These are phyloP conservation scores for Amphichorda felina DNA, from an alignment of 2,329 filamentous ascomycete genomes.

Conservation along the genomic window DNA sequence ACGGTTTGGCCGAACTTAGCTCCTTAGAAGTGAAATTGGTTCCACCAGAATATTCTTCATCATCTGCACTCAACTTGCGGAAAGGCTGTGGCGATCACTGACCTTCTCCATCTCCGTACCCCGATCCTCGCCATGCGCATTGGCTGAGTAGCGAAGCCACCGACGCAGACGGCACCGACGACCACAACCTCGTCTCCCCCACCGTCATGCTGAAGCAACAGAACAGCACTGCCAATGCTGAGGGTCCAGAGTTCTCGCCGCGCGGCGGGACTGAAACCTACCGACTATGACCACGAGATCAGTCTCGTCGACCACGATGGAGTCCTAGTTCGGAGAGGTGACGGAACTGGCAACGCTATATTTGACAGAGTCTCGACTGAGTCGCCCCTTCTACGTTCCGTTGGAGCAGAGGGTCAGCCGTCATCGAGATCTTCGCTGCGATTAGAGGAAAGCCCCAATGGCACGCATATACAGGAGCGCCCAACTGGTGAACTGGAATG, in stretches of 20 bases:
- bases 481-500: slow-evolving; percentile 1
- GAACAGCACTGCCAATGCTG: slow-evolving; percentile 1
- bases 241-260: slow-evolving; percentile 26
- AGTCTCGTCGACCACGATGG: slow-evolving; percentile 47
- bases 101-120: too few species aligned
- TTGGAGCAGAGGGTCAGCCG: slow-evolving; percentile 6
- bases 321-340: slow-evolving; percentile 4
- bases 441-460: background rate
- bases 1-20: too few species aligned
- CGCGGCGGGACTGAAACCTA: slow-evolving; percentile 39
- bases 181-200: background rate
- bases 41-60: too few species aligned
- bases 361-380: slow-evolving; percentile 11
- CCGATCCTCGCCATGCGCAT: too few species aligned
- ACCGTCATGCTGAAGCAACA: background rate
- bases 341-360: background rate
- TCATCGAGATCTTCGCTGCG: background rate
- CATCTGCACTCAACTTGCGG: too few species aligned
- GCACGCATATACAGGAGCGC: slow-evolving; percentile 1
- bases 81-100: too few species aligned
- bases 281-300: slow-evolving; percentile 62
- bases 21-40: too few species aligned
- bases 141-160: too few species aligned
- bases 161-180: too few species aligned
- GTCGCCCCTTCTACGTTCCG: slow-evolving; percentile 10